Evolutionary conservation across 2,329 filamentous ascomycete species (phyloP), one percentile per base, ranked within the genome.

Genomic region (Cladosporium sp.): DNA sequence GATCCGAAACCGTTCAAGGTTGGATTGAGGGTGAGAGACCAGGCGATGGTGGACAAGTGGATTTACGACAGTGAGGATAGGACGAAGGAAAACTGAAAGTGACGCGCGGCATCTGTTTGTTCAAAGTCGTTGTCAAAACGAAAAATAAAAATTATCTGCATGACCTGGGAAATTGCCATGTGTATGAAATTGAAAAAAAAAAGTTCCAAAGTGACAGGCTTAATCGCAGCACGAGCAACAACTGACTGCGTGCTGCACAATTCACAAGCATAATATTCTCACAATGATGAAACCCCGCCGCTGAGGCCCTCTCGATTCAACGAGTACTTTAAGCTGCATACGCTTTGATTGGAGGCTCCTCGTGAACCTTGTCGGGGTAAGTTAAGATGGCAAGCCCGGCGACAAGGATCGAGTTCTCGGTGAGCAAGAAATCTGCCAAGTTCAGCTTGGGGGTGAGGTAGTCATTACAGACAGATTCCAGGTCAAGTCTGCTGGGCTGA

Each of bases 1-100:
- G 81, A 84, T 72, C 81, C 81, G 0, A 83, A 82, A 75, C 78
- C 80, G 26, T 84, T 83, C 72, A 83, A 83, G 75, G 76, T 82
- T 11, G 80, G 82, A 1, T 76, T 83, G 49, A 80, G 75, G 72
- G 77, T 80, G 4, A 76, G 82, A 67, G 75, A 83, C 72, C 69
- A 73, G 66, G 71, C 67, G 40, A 57, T 76, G 71, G 67, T 83
- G 61, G 81, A 82, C 65, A 73, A 70, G 71, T 84, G 82, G 82
- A 80, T 84, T 52, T 66, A 40, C 62, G 80, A 81, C 72, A 82
- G 80, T 64, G 81, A 83, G 71, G 78, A 80, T 71, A 74, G 76
- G 66, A 83, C 81, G 21, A 78, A 70, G 70, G 76, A 80, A 55
- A 67, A 82, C 68, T 77, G 68, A 73, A 29, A n/a, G 18, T 23